Evolutionary conservation across 208 protist species (phyloP).

Genomic region (Balamuthia mandrillaris): DNA sequence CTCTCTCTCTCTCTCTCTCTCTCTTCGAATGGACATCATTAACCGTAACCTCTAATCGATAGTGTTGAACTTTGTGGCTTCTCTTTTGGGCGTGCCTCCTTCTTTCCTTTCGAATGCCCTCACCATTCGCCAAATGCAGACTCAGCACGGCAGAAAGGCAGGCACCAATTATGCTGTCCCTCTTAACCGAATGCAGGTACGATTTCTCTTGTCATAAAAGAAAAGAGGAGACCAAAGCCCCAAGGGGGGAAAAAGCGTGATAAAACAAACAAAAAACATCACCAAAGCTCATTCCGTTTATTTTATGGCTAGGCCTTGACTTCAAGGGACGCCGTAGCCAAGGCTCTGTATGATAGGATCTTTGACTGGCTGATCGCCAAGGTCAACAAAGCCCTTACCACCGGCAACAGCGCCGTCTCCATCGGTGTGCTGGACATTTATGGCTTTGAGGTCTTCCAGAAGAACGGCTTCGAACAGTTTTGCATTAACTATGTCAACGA

Average conservation of each 20-base stretch:
- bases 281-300: not conserved
- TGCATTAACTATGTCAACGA: constrained; percentile 99
- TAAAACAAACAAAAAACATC: not conserved
- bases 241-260: not conserved
- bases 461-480: constrained; percentile 96
- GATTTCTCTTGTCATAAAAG: too few species aligned
- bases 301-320: constrained; percentile 37
- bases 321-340: constrained; percentile 66
- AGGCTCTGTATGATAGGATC: constrained; percentile 74
- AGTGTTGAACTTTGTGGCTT: constrained; percentile 40
- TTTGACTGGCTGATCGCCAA: constrained; percentile 77
- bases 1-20: not conserved
- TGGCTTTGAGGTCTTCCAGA: constrained; percentile 92
- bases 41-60: not conserved
- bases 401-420: not conserved
- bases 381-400: constrained; percentile 67
- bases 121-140: constrained; percentile 44
- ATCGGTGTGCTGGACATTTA: constrained; percentile 91
- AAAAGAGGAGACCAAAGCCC: not conserved
- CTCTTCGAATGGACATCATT: not conserved
- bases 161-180: constrained; percentile 38
- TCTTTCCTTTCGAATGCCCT: constrained; percentile 34
- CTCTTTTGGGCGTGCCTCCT: constrained; percentile 14
- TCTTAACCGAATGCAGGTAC: constrained; percentile 27
- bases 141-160: constrained; percentile 32